These are phyloP conservation scores for Flammula alnicola DNA, from an alignment of 1,284 basidiomycete species.

Conservation along the genomic window DNA sequence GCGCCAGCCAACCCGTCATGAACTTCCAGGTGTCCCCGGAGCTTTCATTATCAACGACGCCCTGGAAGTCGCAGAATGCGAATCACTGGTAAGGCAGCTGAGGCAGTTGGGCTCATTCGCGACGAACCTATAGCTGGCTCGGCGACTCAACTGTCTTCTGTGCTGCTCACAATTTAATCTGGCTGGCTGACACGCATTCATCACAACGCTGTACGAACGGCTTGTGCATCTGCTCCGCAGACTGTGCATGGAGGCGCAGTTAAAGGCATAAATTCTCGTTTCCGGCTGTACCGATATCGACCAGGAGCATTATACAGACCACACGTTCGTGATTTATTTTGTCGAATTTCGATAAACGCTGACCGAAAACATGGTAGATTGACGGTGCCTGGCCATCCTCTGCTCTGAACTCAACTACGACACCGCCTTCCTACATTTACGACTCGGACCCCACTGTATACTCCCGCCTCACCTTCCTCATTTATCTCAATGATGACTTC, in stretches of 20 bases:
- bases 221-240: slow-evolving; percentile 47
- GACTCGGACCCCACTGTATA: slow-evolving; percentile 47
- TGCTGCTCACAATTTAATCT: slow-evolving; percentile 59
- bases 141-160: slow-evolving; percentile 47
- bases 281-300: slow-evolving; percentile 54
- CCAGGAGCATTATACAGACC: slow-evolving; percentile 52
- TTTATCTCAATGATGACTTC: slow-evolving; percentile 56
- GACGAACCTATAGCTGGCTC: slow-evolving; percentile 54
- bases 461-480: slow-evolving; percentile 55
- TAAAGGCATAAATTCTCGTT: slow-evolving; percentile 53
- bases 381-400: slow-evolving; percentile 62
- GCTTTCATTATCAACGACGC: slow-evolving; percentile 49
- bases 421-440: slow-evolving; percentile 51
- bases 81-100: slow-evolving; percentile 48
- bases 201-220: slow-evolving; percentile 45
- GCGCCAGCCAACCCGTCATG: slow-evolving; percentile 29
- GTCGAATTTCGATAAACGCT: not conserved
- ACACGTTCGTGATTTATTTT: slow-evolving; percentile 34
- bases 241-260: slow-evolving; percentile 47
- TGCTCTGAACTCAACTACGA: slow-evolving; percentile 44
- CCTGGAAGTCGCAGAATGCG: slow-evolving; percentile 49
- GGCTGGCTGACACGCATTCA: slow-evolving; percentile 54
- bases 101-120: slow-evolving; percentile 50
- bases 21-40: slow-evolving; percentile 26
- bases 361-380: slow-evolving; percentile 34